phyloP scores from a whole-genome alignment of 2,329 filamentous ascomycete species.

The Exserohilum rostratum region DNA sequence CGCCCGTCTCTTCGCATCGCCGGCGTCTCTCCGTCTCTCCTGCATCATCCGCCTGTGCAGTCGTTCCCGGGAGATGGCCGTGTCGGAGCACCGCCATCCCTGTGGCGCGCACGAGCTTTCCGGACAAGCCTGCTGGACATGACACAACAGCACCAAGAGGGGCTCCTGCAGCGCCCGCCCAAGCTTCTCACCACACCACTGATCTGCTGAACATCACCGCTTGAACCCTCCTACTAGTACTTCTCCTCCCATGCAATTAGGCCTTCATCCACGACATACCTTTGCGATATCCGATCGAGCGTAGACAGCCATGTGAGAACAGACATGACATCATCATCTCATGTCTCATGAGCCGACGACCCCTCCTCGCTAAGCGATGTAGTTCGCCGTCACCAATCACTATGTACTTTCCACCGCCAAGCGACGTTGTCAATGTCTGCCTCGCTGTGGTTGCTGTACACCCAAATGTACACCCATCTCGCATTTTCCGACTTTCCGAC shows the following conservation, averaged over 20 bases:
- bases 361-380: not conserved
- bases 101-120: not conserved
- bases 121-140: not conserved
- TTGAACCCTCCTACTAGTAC: too few relatives aligned
- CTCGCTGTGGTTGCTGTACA: not conserved
- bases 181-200: not conserved
- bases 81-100: not conserved
- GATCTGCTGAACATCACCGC: too few relatives aligned
- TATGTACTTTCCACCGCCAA: not conserved
- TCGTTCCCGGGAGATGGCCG: not conserved
- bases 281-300: not conserved
- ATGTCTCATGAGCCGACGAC: not conserved
- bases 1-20: not conserved
- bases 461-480: not conserved
- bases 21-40: not conserved
- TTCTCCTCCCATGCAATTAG: too few relatives aligned
- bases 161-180: constrained; percentile 2
- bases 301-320: not conserved
- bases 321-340: not conserved
- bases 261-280: too few relatives aligned
- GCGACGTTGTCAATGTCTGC: not conserved
- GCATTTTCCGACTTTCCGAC: constrained; percentile 1
- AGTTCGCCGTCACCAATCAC: not conserved
- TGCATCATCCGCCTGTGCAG: not conserved
- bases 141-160: not conserved